phyloP scores from a whole-genome alignment of 331 rosid genomes.

The Telfairia occidentalis region DNA sequence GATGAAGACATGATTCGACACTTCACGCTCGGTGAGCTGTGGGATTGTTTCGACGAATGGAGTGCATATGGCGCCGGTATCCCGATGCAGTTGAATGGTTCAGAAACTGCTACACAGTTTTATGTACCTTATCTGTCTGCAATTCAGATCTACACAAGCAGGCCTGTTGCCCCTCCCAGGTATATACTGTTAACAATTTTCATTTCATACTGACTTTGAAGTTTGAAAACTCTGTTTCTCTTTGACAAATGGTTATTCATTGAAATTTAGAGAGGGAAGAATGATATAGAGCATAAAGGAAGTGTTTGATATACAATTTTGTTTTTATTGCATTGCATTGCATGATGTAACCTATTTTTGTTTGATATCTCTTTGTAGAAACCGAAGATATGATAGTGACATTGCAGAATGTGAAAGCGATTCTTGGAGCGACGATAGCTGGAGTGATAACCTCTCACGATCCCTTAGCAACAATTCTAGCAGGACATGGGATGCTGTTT shows the following conservation, averaged over 20 bases:
- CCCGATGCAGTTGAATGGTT: slow-evolving; percentile 32
- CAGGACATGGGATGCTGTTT: slow-evolving; percentile 56
- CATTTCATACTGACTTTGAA: neutral
- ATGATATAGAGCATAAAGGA: neutral
- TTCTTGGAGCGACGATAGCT: slow-evolving; percentile 65
- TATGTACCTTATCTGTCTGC: slow-evolving; percentile 67
- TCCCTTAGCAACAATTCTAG: slow-evolving; percentile 57
- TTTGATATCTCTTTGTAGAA: slow-evolving; percentile 15
- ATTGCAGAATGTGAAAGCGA: slow-evolving; percentile 51
- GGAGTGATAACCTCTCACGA: slow-evolving; percentile 48
- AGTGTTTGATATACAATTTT: neutral
- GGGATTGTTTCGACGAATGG: slow-evolving; percentile 66
- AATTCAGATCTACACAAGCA: slow-evolving; percentile 47
- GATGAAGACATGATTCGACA: slow-evolving; percentile 35
- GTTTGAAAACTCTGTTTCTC: neutral
- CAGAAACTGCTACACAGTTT: slow-evolving; percentile 39
- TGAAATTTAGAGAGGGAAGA: neutral
- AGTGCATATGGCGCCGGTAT: slow-evolving; percentile 64
- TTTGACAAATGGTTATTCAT: neutral
- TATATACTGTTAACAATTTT: slow-evolving; percentile 19
- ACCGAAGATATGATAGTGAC: slow-evolving; percentile 30
- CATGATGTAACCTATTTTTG: neutral
- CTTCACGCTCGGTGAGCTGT: slow-evolving; percentile 48
- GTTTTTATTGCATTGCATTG: neutral
- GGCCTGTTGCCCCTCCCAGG: slow-evolving; percentile 39